Base-by-base conservation (phyloP, 352 stramenopile species). In the Phytophthora palmivora region DNA sequence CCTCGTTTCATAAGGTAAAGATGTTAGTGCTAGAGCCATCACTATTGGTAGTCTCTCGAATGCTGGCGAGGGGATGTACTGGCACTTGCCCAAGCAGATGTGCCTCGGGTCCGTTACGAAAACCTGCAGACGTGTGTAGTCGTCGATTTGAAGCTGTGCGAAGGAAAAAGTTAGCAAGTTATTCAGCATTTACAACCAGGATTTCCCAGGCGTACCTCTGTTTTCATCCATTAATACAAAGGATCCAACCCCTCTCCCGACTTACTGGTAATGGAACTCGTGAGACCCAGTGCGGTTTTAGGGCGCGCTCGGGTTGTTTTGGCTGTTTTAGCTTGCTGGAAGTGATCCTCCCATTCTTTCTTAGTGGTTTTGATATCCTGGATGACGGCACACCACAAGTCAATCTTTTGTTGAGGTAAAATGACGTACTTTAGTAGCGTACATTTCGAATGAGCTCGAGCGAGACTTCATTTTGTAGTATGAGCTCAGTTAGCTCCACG, bases 381-480 rank as follows among this genome's bases (percentile, higher is more conserved):
- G 4, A 39, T 8, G 15, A 19, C 28, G n/a, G n/a, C 12, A 37
- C 19, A 46, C 6, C 1, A 32, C 15, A 2, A 37, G n/a, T 62
- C 11, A 62, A 18, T 32, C 6, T 24, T 28, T 30, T 34, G 30
- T 9, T 11, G 4, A 34, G 30, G 6, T 7, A 34, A 32, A 32
- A 26, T 42, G 8, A 21, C 37, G 19, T 16, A 49, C 15, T 12
- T 11, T n/a, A 34, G 26, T 38, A 16, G 36, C 74, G 49, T 62
- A 89, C 78, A 46, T 95, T 91, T 51, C 79, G 79, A 63, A 93
- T 95, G 43, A 95, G 61, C 56, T 95, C 74, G 21, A 95, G 79
- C 16, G 84, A 87, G 11, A 93, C 78, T 69, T 95, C 86, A 67
- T 95, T 95, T 52, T 95, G 82, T 46, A 95, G 58, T 32, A 93